Percentiles rank a stretch among this genome's conserved stretches.
These are phyloP conservation scores for Xylaria castorea DNA, from an alignment of 495 filamentous ascomycete genomes.

Conservation along the genomic window DNA sequence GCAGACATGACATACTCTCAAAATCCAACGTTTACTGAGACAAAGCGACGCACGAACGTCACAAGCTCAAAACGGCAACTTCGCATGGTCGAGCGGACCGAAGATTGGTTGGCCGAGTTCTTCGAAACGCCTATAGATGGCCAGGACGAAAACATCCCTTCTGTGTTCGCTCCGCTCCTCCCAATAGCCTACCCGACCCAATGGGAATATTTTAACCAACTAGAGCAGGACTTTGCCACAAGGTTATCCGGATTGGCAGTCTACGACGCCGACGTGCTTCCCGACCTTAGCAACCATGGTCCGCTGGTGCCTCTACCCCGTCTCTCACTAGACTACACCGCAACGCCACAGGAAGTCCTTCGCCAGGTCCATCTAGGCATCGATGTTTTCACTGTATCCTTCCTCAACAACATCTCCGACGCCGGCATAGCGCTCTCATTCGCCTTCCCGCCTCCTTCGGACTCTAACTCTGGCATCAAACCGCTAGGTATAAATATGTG, in stretches of 20 bases:
- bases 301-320: slow-evolving; percentile 66
- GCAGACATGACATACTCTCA: slow-evolving; percentile 73
- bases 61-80: slow-evolving; percentile 72
- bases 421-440: slow-evolving; percentile 87
- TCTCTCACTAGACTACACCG: slow-evolving; percentile 70
- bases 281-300: slow-evolving; percentile 64
- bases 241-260: slow-evolving; percentile 79
- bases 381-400: slow-evolving; percentile 79
- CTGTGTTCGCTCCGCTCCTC: slow-evolving; percentile 81
- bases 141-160: slow-evolving; percentile 41
- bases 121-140: slow-evolving; percentile 49
- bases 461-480: slow-evolving; percentile 11
- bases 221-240: slow-evolving; percentile 57
- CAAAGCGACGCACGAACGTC: slow-evolving; percentile 35
- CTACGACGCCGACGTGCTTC: slow-evolving; percentile 75
- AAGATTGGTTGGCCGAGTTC: slow-evolving; percentile 71
- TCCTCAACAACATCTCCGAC: slow-evolving; percentile 77
- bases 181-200: slow-evolving; percentile 78
- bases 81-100: slow-evolving; percentile 87
- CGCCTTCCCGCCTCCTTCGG: slow-evolving; percentile 63
- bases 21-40: slow-evolving; percentile 26
- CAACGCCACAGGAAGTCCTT: slow-evolving; percentile 76
- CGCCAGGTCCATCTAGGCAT: slow-evolving; percentile 75
- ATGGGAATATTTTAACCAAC: slow-evolving; percentile 73
- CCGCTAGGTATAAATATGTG: slow-evolving; percentile 82